These are phyloP conservation scores for Sanghuangporus sanghuang DNA, from an alignment of 1,284 basidiomycete species.

Conservation along the genomic window DNA sequence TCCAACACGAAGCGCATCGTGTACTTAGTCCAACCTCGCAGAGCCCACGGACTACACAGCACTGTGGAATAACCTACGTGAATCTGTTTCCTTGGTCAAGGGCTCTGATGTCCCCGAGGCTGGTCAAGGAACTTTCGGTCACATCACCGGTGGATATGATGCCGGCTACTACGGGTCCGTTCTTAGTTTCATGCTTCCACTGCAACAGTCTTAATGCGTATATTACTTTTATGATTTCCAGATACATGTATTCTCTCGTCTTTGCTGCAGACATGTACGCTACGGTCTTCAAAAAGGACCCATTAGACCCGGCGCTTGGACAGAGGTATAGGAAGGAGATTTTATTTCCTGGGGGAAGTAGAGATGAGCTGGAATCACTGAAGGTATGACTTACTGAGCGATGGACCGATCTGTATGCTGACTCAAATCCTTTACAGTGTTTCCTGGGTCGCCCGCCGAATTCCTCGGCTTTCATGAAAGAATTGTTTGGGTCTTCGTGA, in stretches of 20 bases:
- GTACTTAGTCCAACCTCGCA: slow-evolving; percentile 23
- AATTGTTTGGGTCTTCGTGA: slow-evolving; percentile 5
- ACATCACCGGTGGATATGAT: slow-evolving; percentile 73
- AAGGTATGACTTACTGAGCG: slow-evolving; percentile 32
- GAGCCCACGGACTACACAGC: slow-evolving; percentile 62
- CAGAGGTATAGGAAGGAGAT: slow-evolving; percentile 48
- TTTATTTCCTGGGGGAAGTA: slow-evolving; percentile 48
- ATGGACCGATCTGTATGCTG: neutral
- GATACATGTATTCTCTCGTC: slow-evolving; percentile 67
- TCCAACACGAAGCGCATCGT: neutral
- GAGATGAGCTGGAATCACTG: slow-evolving; percentile 54
- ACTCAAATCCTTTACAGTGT: slow-evolving; percentile 31
- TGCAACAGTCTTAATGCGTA: neutral
- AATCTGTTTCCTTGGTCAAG: slow-evolving; percentile 64
- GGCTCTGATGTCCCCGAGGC: slow-evolving; percentile 50
- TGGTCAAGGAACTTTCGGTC: slow-evolving; percentile 67
- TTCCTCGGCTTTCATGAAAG: slow-evolving; percentile 63
- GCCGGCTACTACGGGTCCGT: slow-evolving; percentile 73
- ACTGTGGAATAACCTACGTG: slow-evolving; percentile 68
- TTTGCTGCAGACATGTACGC: slow-evolving; percentile 79
- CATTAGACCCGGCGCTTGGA: slow-evolving; percentile 59
- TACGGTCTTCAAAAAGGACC: slow-evolving; percentile 74
- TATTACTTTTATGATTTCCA: slow-evolving; percentile 20
- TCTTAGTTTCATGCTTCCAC: neutral
- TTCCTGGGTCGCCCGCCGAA: slow-evolving; percentile 78